Percentiles rank a stretch among this genome's conserved stretches.
phyloP scores from a whole-genome alignment of 345 rosid species.

The thale cress (Arabidopsis thaliana) region DNA sequence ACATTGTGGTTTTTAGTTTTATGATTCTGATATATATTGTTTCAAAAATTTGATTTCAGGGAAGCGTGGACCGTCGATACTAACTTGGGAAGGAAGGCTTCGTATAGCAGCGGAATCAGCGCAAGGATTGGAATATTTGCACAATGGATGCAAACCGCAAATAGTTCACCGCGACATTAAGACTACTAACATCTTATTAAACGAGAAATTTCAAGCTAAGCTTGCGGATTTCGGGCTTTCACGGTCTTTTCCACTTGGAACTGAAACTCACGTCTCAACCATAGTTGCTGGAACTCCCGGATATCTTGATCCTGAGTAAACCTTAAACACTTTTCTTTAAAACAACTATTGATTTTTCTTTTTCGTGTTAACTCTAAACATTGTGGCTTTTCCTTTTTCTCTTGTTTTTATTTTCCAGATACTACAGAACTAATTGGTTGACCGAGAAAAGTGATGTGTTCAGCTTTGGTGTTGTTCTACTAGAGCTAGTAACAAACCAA shows the following conservation, averaged over 20 bases:
- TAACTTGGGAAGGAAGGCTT: constrained; percentile 61
- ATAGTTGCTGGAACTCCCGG: constrained; percentile 60
- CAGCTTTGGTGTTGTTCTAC: constrained; percentile 61
- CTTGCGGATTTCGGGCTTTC: constrained; percentile 72
- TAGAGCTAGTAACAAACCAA: constrained; percentile 60
- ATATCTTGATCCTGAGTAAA: constrained; percentile 67
- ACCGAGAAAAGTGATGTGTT: constrained; percentile 66
- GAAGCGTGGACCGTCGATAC: constrained; percentile 38
- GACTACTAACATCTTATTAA: constrained; percentile 61
- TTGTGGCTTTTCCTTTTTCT: background rate
- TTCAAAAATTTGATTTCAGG: constrained; percentile 24
- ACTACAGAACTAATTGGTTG: constrained; percentile 44
- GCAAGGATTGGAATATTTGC: constrained; percentile 58
- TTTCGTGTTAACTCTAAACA: background rate
- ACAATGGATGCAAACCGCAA: constrained; percentile 66
- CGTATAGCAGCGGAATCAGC: constrained; percentile 59
- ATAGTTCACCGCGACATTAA: constrained; percentile 65
- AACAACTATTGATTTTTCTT: background rate
- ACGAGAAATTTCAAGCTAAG: constrained; percentile 64
- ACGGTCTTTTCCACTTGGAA: constrained; percentile 50
- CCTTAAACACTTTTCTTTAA: constrained; percentile 7
- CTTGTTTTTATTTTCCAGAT: constrained; percentile 28
- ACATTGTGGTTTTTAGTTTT: background rate
- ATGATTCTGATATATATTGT: constrained; percentile 1
- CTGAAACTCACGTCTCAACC: constrained; percentile 47